phyloP scores from a whole-genome alignment of 129 eudicot species.

The carrot (Daucus carota) region DH1_v3.0 NC_030386.2:11728501-11729000 shows the following conservation, averaged over 20 bases:
- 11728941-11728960: neutral
- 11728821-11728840: constrained; percentile 1
- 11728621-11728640: constrained; percentile 8
- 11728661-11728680: neutral
- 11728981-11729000: neutral
- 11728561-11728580: constrained; percentile 15
- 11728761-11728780: constrained; percentile 10
- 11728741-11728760: neutral
- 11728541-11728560: neutral
- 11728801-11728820: constrained; percentile 26
- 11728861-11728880: neutral
- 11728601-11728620: neutral
- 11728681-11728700: neutral
- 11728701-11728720: neutral
- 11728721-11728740: constrained; percentile 13
- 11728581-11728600: constrained; percentile 1
- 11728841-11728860: neutral
- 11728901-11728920: neutral
- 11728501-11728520: constrained; percentile 7
- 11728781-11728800: constrained; percentile 1
- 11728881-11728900: neutral
- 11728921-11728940: neutral
- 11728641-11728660: neutral
- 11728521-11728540: constrained; percentile 3
- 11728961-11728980: neutral